These are phyloP conservation scores for Trametes cingulata DNA, from an alignment of 768 basidiomycete species.

Conservation along the genomic window DNA sequence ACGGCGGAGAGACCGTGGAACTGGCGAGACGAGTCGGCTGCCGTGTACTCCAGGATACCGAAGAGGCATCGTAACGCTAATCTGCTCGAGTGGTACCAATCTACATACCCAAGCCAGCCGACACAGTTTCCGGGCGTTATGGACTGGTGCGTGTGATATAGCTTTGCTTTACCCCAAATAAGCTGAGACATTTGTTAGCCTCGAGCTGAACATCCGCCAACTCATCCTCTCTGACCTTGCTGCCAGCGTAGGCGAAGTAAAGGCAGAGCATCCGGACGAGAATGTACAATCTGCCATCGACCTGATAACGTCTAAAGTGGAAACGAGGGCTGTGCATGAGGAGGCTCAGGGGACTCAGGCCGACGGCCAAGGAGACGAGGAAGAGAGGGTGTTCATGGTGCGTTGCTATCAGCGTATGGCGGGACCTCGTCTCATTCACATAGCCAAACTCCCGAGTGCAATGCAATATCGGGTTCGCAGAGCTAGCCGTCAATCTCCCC, in stretches of 20 bases:
- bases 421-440: not conserved
- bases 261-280: conserved; percentile 31
- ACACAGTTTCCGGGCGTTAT: not conserved
- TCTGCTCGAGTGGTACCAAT: not conserved
- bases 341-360: not conserved
- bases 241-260: conserved; percentile 48
- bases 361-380: conserved; percentile 20
- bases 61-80: too few relatives aligned
- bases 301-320: conserved; percentile 62
- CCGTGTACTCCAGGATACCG: too few relatives aligned
- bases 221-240: conserved; percentile 76
- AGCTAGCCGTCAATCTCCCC: conserved; percentile 68
- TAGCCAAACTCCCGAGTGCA: conserved; percentile 73
- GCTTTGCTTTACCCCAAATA: too few relatives aligned
- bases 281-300: conserved; percentile 51
- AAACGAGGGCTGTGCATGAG: conserved; percentile 37
- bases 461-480: conserved; percentile 82
- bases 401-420: conserved; percentile 17
- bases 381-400: conserved; percentile 61
- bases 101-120: not conserved
- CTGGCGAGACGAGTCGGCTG: too few relatives aligned
- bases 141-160: conserved; percentile 14
- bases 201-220: conserved; percentile 79
- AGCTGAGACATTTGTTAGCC: conserved; percentile 39
- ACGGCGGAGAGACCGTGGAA: too few relatives aligned